Percentiles rank a stretch among this genome's conserved stretches.
Evolutionary conservation across 2,329 filamentous ascomycete genomes (phyloP).

Genomic region (Fusarium sp.): DNA sequence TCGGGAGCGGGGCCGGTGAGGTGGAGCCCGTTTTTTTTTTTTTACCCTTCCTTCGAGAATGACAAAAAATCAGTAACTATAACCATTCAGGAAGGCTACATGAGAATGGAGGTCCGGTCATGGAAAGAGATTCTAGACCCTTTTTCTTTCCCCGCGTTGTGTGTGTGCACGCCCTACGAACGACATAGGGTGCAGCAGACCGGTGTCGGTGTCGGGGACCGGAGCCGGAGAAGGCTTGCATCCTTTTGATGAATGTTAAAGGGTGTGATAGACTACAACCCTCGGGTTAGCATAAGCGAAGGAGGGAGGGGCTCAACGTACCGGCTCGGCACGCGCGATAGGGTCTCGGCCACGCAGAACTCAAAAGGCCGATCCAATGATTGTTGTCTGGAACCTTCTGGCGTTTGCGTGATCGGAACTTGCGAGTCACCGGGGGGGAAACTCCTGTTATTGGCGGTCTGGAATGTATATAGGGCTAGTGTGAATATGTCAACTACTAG

Average conservation of each 20-base stretch:
- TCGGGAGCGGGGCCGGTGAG: slow-evolving; percentile 19
- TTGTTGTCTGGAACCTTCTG: neutral
- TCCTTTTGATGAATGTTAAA: neutral
- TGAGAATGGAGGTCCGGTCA: slow-evolving; percentile 15
- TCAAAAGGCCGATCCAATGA: neutral
- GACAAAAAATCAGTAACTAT: neutral
- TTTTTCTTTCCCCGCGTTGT: neutral
- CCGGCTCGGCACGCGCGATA: slow-evolving; percentile 6
- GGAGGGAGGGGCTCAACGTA: neutral
- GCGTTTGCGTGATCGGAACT: slow-evolving; percentile 32
- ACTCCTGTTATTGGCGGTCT: neutral
- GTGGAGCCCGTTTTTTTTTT: neutral
- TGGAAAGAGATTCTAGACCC: slow-evolving; percentile 22
- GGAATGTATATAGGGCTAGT: neutral
- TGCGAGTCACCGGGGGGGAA: slow-evolving; percentile 7
- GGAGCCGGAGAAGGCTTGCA: slow-evolving; percentile 1
- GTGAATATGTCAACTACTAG: neutral
- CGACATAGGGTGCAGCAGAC: neutral
- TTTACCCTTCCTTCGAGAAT: neutral
- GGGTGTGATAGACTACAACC: neutral
- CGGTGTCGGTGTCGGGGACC: slow-evolving; percentile 24
- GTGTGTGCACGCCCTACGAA: slow-evolving; percentile 2
- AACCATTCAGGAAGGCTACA: slow-evolving; percentile 8
- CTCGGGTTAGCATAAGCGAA: neutral
- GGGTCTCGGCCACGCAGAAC: neutral